Base-by-base conservation (phyloP, 2,329 filamentous ascomycete species). In the Phialemoniopsis sp. region DNA sequence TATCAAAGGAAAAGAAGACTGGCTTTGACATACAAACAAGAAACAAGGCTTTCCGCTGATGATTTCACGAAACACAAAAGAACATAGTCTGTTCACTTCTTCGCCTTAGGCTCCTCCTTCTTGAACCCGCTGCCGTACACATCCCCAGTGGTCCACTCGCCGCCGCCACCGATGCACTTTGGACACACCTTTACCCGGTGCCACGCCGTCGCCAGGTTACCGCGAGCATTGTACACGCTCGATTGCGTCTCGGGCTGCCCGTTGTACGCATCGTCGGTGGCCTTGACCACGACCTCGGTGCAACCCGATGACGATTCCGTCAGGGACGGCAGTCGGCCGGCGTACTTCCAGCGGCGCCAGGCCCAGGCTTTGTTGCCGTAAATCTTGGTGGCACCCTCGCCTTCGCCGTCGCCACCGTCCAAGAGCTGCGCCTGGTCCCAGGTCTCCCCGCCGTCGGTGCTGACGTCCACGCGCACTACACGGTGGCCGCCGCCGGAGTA, bases 131-230 rank as follows among this genome's bases (percentile, higher is more conserved):
- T 55, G 16, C 54, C 54, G 19, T 48, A 52, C 14, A 41, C 49
- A 37, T 49, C 41, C 5, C 50, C 54, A 12, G 55, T 57, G 4
- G 39, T 40, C 57, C 55, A 58, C 26, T 43, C 47, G 5, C 44
- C 34, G 8, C 38, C 34, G 3, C 34, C 36, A 12, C 39, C 35
- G 7, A 45, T 47, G 18, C 58, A 63, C n/a, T 47, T 42, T 3
- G 58, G 56, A 40, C 62, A 65, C 7, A 66, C 49, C 14, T 46
- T 58, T 4, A 84, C 64, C 3, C 78, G 70, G 53, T 85, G 79
- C 80, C 80, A 85, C 1, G 78, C 80, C n/a, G 76, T 82, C 3
- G 78, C 78, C 39, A 84, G 63, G 54, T 84, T 83, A 0, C 80
- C 81, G 3, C 80, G 66, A 29, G 80, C 63, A 44, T 85, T 85